A percentile compares a stretch with the other conserved stretches of the same genome.
Conservation (phyloP, 139 green algal species). For the Tetraselmis chui region DNA sequence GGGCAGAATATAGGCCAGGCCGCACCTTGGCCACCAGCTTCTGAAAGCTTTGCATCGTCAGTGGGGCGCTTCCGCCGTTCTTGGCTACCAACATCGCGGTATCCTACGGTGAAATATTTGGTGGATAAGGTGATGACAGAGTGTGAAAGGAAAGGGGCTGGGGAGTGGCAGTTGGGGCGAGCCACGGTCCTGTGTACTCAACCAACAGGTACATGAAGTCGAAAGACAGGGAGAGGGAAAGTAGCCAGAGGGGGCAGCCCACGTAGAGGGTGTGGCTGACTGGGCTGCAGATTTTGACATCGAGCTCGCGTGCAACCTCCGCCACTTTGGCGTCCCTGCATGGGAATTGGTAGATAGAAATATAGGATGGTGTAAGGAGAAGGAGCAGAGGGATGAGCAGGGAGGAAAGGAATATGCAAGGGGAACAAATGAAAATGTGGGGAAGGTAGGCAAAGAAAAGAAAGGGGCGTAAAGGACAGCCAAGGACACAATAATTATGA, state of each 20-base stretch:
- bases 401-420: too few relatives aligned
- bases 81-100: conserved; percentile 37
- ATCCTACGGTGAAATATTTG: too few relatives aligned
- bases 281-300: conserved; percentile 43
- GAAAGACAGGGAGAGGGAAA: neutral
- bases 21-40: conserved; percentile 57
- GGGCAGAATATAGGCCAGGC: neutral
- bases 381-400: too few relatives aligned
- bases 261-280: conserved; percentile 83
- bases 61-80: conserved; percentile 44
- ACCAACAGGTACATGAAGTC: too few relatives aligned
- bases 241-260: conserved; percentile 15
- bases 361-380: neutral
- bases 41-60: conserved; percentile 64
- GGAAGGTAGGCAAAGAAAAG: too few relatives aligned
- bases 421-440: too few relatives aligned
- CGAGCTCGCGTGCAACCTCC: conserved; percentile 30
- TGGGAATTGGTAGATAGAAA: neutral
- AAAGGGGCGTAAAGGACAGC: too few relatives aligned
- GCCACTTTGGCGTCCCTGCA: conserved; percentile 37
- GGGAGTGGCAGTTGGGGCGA: too few relatives aligned
- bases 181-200: too few relatives aligned
- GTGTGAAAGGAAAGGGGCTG: too few relatives aligned
- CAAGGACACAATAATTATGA: too few relatives aligned
- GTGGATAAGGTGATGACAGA: too few relatives aligned